A percentile compares a stretch with the other conserved stretches of the same genome.
Evolutionary conservation across 2,329 filamentous ascomycete species (phyloP).

Genomic region (Rosellinia necatrix): DNA sequence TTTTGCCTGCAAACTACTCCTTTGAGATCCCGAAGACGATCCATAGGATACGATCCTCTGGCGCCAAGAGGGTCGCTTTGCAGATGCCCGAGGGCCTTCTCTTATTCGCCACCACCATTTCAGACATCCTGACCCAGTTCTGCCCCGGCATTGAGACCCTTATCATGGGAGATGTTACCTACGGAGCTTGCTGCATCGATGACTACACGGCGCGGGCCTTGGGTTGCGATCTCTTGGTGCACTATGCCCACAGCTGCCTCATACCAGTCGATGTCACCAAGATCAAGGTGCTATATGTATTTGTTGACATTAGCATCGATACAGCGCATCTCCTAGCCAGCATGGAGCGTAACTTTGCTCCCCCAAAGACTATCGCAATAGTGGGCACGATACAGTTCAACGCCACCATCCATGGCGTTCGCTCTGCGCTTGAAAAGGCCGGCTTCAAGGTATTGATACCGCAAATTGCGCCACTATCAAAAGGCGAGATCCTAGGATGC

Average conservation of each 20-base stretch:
- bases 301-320: conserved; percentile 97
- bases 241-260: conserved; percentile 96
- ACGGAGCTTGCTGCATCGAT: conserved; percentile 97
- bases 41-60: conserved; percentile 82
- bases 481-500: conserved; percentile 96
- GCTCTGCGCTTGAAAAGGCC: conserved; percentile 75
- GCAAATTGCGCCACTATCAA: conserved; percentile 89
- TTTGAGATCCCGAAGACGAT: conserved; percentile 99
- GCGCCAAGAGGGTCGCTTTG: conserved; percentile 83
- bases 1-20: conserved; percentile 94
- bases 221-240: conserved; percentile 90
- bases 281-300: conserved; percentile 97
- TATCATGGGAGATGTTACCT: conserved; percentile 99
- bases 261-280: conserved; percentile 96
- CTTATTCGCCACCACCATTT: conserved; percentile 95
- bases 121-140: conserved; percentile 93
- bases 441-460: conserved; percentile 87
- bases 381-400: conserved; percentile 99
- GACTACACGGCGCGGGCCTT: conserved; percentile 95
- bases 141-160: conserved; percentile 89
- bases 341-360: conserved; percentile 82
- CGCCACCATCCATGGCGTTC: conserved; percentile 87
- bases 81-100: conserved; percentile 96
- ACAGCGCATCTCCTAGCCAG: conserved; percentile 84
- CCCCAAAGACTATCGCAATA: conserved; percentile 85